Conservation (phyloP, 1,139 yeast genomes). For the Suhomyces bribrorum region DNA sequence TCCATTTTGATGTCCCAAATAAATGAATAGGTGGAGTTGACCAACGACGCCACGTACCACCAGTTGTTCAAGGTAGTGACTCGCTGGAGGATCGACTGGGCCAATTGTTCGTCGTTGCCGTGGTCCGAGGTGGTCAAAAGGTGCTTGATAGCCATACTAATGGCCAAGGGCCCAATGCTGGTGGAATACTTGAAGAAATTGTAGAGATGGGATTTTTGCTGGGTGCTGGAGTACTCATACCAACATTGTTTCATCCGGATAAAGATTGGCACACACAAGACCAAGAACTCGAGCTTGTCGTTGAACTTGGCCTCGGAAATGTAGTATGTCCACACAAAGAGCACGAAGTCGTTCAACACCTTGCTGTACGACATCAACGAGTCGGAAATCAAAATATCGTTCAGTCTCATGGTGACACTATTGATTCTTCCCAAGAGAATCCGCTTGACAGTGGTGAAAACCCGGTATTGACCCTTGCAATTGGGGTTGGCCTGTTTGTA, state of each 20-base stretch:
- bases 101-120: slow-evolving; percentile 9
- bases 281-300: slow-evolving; percentile 46
- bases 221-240: slow-evolving; percentile 58
- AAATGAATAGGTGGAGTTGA: slow-evolving; percentile 77
- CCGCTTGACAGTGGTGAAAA: slow-evolving; percentile 53
- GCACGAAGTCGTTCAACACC: slow-evolving; percentile 68
- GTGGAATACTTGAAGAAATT: slow-evolving; percentile 76
- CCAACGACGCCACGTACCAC: slow-evolving; percentile 55
- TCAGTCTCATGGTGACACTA: slow-evolving; percentile 57
- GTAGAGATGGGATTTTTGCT: slow-evolving; percentile 55
- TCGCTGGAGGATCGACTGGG: slow-evolving; percentile 10
- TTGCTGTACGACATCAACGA: slow-evolving; percentile 77
- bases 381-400: slow-evolving; percentile 80
- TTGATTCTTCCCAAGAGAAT: slow-evolving; percentile 59
- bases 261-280: slow-evolving; percentile 61
- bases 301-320: slow-evolving; percentile 29
- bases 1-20: slow-evolving; percentile 89
- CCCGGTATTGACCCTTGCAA: slow-evolving; percentile 42
- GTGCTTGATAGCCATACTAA: slow-evolving; percentile 40
- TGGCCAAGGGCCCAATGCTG: slow-evolving; percentile 63
- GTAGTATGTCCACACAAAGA: slow-evolving; percentile 42
- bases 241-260: slow-evolving; percentile 82
- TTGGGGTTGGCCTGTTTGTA: slow-evolving; percentile 11
- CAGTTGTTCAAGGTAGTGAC: slow-evolving; percentile 25
- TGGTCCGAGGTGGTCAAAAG: slow-evolving; percentile 12